Conservation (phyloP, 116 monocot genomes). For the Iris pallida region DNA sequence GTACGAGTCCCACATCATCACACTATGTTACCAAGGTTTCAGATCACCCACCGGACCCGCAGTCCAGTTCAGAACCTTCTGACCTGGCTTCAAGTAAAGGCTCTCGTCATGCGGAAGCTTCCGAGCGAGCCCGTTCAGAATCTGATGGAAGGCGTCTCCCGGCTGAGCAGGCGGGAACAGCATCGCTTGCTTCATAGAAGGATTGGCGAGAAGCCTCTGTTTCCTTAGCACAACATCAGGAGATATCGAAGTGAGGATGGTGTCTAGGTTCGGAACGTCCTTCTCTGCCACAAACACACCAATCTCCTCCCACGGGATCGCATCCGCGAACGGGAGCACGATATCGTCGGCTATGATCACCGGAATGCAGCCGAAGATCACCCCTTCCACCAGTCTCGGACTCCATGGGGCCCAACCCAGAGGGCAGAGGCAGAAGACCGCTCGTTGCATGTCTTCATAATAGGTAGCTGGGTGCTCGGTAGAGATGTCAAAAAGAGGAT, state of each 20-base stretch:
- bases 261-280: slow-evolving; percentile 85
- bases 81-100: slow-evolving; percentile 47
- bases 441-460: slow-evolving; percentile 99
- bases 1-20: too few relatives aligned
- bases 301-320: slow-evolving; percentile 98
- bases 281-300: slow-evolving; percentile 88
- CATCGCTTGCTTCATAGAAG: slow-evolving; percentile 99
- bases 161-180: slow-evolving; percentile 87
- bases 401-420: slow-evolving; percentile 99
- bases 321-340: slow-evolving; percentile 87
- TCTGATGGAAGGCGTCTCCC: slow-evolving; percentile 94
- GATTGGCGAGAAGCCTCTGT: slow-evolving; percentile 82
- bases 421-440: slow-evolving; percentile 94
- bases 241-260: slow-evolving; percentile 75
- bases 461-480: slow-evolving; percentile 90
- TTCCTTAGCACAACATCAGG: slow-evolving; percentile 78
- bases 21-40: slow-evolving; percentile 71
- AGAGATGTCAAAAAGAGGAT: slow-evolving; percentile 95
- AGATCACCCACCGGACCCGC: slow-evolving; percentile 74
- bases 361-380: slow-evolving; percentile 96
- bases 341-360: slow-evolving; percentile 95
- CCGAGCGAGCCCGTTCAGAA: slow-evolving; percentile 83
- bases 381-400: slow-evolving; percentile 81
- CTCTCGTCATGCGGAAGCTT: slow-evolving; percentile 69
- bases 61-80: slow-evolving; percentile 80